Base-by-base conservation (phyloP, 345 rosid genomes). In the Salix koriyanagi region DNA sequence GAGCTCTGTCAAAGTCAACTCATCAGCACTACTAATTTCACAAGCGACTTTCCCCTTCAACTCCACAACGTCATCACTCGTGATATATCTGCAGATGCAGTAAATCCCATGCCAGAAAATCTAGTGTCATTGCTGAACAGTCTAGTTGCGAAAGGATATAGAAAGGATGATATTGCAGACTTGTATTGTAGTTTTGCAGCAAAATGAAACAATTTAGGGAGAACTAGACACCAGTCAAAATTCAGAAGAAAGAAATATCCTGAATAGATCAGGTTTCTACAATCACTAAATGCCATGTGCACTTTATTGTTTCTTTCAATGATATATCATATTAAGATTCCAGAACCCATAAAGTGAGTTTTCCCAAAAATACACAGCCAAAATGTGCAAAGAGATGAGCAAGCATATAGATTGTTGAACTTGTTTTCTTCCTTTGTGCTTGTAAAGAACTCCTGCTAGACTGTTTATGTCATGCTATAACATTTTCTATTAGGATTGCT, bases 11-110 rank as follows among this genome's bases (percentile, higher is more conserved):
- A 96, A 76, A 70, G 92, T 91, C 87, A 96, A 86, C 81, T 96
- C 99, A 76, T 96, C 99, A 7, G 99, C 98, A 79, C 97, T 96
- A 71, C 92, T 94, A 74, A 94, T 91, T 85, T 94, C 97, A 88
- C 93, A 89, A 28, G 97, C 95, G 79, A 93, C 97, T 83, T 89
- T 93, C 69, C 97, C 97, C 74, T 93, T 93, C 86, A 91, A 82
- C 86, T 90, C 91, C 60, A 93, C 94, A 10, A 91, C 93, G 79
- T 83, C 90, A 68, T 93, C 96, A 75, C 90, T 85, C 8, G 92
- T 86, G 67, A 84, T 80, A 74, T 91, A 93, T 73, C 97, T 92
- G 88, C 77, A 76, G 73, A 73, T 16, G 30, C 25, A 60, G 26
- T 32, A 69, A 14, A 79, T 73, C 60, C 79, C 66, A 41, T 48